A percentile compares a stretch with the other conserved stretches of the same genome.
Conservation (phyloP, 768 basidiomycete genomes). For the Russula brevipes region DNA sequence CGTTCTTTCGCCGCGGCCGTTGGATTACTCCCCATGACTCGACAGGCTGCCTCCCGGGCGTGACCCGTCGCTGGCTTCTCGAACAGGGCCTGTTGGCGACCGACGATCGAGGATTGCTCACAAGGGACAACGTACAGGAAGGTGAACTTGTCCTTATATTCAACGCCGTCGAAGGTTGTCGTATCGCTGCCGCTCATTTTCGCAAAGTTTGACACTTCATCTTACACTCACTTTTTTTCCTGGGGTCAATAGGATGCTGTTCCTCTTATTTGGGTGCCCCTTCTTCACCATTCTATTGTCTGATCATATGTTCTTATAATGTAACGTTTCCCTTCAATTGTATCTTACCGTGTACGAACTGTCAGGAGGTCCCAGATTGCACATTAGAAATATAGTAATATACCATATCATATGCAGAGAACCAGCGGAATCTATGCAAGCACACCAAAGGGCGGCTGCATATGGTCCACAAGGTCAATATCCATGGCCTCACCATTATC, state of each 20-base stretch:
- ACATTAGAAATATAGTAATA: not conserved
- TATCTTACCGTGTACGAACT: not conserved
- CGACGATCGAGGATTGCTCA: constrained; percentile 12
- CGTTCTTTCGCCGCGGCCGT: constrained; percentile 47
- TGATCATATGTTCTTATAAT: not conserved
- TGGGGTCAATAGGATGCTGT: not conserved
- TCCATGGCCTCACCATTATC: constrained; percentile 35
- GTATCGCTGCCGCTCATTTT: constrained; percentile 35
- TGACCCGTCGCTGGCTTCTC: constrained; percentile 64
- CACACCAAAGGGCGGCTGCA: not conserved
- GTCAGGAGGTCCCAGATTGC: not conserved
- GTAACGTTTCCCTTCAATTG: not conserved
- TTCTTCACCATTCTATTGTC: not conserved
- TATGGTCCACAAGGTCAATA: constrained; percentile 13
- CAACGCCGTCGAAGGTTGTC: constrained; percentile 69
- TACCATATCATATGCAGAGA: not conserved
- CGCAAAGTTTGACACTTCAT: not conserved
- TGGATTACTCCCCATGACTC: constrained; percentile 65
- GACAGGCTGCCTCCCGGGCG: constrained; percentile 69
- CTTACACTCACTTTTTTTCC: not conserved
- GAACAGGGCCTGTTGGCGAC: constrained; percentile 52
- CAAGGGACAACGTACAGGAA: constrained; percentile 36
- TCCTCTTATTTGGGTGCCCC: not conserved
- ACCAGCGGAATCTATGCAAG: not conserved
- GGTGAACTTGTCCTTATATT: constrained; percentile 64